Base-by-base conservation (phyloP, 495 filamentous ascomycete genomes). In the Apiosordaria backusii region DNA sequence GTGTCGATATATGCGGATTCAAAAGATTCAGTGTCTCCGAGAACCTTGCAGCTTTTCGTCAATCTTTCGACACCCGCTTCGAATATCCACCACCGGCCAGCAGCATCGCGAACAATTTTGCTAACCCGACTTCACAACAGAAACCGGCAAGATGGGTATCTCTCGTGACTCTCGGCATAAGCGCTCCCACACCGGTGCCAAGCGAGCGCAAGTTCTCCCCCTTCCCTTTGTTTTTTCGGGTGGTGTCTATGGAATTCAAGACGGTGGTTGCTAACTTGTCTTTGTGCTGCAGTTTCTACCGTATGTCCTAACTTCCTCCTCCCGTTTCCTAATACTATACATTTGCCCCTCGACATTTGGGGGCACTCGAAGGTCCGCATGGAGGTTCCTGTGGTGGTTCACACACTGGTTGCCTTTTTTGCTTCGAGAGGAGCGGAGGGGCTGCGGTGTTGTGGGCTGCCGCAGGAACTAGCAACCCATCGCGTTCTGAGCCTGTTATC, bases 131-230 rank as follows among this genome's bases (percentile, higher is more conserved):
- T 62, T 57, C 61, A 27, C 15, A 59, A 23, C 69, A 82, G 78
- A 78, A 66, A 74, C 73, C 75, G 81, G 74, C 81, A 81, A 80
- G 72, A 98, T 98, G 94, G 94, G 94, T 98, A 97, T 98, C 84
- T 97, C 93, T 83, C 91, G 94, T 82, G 94, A 97, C 84, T 96
- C 92, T 76, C 92, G 94, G 85, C 94, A 98, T 88, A 98, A 98
- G 90, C 93, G 94, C 84, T 90, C 91, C 82, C 92, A 92, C 80
- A 92, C 94, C 76, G 94, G 94, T 85, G 94, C 94, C 73, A 97
- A 97, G 90, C 88, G 94, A 76, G 86, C 93, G 74, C 65, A 73
- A 69, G 72, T 75, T 60, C 52, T 45, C 35, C 10, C 35, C 35
- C 35, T 45, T 52, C 54, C 62, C 26, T 62, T 62, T 54, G 55